Evolutionary conservation across 164 flowering plant species (phyloP).

Genomic region (Malania oleifera): DNA sequence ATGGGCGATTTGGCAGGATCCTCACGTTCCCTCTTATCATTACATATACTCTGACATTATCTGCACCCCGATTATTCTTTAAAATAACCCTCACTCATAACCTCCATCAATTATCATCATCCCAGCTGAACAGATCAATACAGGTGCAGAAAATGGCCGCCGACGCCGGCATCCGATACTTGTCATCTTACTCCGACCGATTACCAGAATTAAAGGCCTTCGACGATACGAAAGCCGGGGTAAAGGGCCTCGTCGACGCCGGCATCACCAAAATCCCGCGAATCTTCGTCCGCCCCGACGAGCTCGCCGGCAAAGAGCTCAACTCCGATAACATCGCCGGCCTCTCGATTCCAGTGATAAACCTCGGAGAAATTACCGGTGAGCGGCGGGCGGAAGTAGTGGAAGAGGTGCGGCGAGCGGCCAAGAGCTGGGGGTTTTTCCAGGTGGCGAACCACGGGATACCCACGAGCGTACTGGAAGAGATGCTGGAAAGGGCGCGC

Average conservation of each 20-base stretch:
- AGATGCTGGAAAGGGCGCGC: slow-evolving; percentile 7
- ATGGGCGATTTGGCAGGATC: too few relatives aligned
- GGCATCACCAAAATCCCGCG: slow-evolving; percentile 16
- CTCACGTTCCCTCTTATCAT: too few relatives aligned
- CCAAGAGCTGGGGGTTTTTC: slow-evolving; percentile 15
- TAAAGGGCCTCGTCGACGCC: slow-evolving; percentile 25
- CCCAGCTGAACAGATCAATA: too few relatives aligned
- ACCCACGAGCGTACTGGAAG: slow-evolving; percentile 3
- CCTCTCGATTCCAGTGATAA: slow-evolving; percentile 17
- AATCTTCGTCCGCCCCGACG: slow-evolving; percentile 13
- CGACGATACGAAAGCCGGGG: slow-evolving; percentile 24
- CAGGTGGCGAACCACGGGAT: slow-evolving; percentile 20
- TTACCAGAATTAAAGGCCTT: slow-evolving; percentile 11
- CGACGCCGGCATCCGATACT: too few relatives aligned
- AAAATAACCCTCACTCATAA: too few relatives aligned
- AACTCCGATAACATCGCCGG: not conserved
- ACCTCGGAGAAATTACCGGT: slow-evolving; percentile 5
- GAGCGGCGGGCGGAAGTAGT: not conserved
- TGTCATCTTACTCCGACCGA: slow-evolving; percentile 10
- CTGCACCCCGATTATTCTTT: too few relatives aligned
- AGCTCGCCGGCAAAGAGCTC: not conserved
- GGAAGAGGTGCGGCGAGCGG: slow-evolving; percentile 3
- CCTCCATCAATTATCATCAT: too few relatives aligned
- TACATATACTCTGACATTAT: too few relatives aligned
- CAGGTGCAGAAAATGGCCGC: too few relatives aligned